Evolutionary conservation across 148 eudicot species (phyloP).

Genomic region (Chenopodium berlandieri): DNA sequence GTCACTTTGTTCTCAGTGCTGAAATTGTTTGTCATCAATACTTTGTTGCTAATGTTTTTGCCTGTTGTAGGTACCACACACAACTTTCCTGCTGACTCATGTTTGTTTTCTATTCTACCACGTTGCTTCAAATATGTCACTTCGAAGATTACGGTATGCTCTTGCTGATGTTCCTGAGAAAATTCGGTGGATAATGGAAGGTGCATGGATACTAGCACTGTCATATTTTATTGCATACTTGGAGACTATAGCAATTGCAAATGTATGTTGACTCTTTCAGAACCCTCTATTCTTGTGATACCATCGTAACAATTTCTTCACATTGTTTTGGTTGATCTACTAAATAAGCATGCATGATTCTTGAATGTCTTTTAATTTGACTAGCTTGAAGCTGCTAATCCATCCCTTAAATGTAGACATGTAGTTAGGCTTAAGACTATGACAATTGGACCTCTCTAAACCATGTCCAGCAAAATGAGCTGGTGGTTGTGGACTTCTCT

Average conservation of each 20-base stretch:
- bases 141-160: constrained; percentile 76
- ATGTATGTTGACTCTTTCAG: constrained; percentile 47
- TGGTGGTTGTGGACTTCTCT: no score
- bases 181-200: constrained; percentile 69
- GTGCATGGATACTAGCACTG: constrained; percentile 85
- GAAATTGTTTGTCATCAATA: neutral
- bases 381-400: neutral
- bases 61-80: constrained; percentile 80
- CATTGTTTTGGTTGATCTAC: no score
- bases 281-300: neutral
- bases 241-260: constrained; percentile 89
- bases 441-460: no score
- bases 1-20: neutral
- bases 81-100: constrained; percentile 84
- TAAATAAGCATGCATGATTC: no score
- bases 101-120: constrained; percentile 94
- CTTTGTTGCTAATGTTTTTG: neutral
- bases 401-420: neutral
- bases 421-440: no score
- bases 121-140: constrained; percentile 83
- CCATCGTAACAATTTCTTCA: no score
- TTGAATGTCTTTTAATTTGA: neutral
- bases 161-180: constrained; percentile 63
- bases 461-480: no score
- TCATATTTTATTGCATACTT: constrained; percentile 87